These are phyloP conservation scores for Hypoxylon sp. DNA, from an alignment of 2,329 filamentous ascomycete species.

Conservation along the genomic window DNA sequence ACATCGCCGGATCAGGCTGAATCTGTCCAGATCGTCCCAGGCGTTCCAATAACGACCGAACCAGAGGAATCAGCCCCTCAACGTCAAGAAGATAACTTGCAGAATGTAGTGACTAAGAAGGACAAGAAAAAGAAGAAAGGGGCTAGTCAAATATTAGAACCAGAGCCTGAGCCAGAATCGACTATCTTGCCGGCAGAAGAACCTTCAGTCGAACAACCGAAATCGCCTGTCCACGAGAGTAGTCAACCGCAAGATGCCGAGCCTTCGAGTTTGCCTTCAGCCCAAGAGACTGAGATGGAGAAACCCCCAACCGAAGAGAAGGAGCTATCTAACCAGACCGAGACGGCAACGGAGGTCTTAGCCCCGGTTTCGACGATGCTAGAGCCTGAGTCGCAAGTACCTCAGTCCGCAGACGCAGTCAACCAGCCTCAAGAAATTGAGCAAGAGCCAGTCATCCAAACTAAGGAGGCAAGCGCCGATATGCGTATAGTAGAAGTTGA, in stretches of 20 bases:
- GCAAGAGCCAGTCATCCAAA: constrained; percentile 19
- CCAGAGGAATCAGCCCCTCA: constrained; percentile 26
- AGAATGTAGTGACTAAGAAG: constrained; percentile 48
- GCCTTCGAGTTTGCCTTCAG: constrained; percentile 9
- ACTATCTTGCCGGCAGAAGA: constrained; percentile 22
- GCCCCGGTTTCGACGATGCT: constrained; percentile 7
- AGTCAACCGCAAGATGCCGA: constrained; percentile 12
- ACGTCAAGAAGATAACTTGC: constrained; percentile 26
- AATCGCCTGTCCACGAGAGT: constrained; percentile 16
- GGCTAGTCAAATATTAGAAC: constrained; percentile 34
- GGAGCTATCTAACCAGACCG: constrained; percentile 3
- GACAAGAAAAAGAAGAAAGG: constrained; percentile 53
- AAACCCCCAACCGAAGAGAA: constrained; percentile 11
- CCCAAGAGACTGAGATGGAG: constrained; percentile 23
- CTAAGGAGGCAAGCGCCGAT: constrained; percentile 24
- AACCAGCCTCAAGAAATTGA: constrained; percentile 16
- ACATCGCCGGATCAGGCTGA: constrained; percentile 28
- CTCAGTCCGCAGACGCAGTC: constrained; percentile 7
- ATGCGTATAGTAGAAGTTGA: constrained; percentile 13
- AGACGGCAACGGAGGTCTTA: constrained; percentile 5
- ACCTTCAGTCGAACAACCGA: constrained; percentile 18
- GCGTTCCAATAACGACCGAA: constrained; percentile 20
- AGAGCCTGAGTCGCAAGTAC: constrained; percentile 22
- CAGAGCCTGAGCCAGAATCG: constrained; percentile 20
- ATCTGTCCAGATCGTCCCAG: constrained; percentile 13